Evolutionary conservation across 2,329 filamentous ascomycete genomes (phyloP).

Genomic region (Corinectria fuckeliana): DNA sequence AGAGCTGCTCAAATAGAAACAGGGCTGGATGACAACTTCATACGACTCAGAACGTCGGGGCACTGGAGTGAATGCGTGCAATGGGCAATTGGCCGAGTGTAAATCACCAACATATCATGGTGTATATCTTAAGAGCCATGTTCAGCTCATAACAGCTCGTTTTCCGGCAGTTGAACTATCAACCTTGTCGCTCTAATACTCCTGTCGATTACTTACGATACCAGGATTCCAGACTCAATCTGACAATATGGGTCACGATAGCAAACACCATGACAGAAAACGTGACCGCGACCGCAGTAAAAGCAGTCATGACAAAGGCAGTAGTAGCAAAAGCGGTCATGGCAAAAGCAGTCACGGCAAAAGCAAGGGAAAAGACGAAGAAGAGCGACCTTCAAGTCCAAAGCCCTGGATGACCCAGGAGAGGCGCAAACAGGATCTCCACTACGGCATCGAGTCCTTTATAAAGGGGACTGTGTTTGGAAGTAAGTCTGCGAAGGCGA

Average conservation of each 20-base stretch:
- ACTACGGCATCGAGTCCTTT: conserved; percentile 12
- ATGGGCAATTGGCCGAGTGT: not conserved
- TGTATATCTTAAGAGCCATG: conserved; percentile 3
- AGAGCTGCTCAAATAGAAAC: conserved; percentile 35
- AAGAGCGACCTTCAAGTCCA: not conserved
- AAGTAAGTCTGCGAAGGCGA: conserved; percentile 1
- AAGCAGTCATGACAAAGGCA: not conserved
- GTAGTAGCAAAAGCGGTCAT: not conserved
- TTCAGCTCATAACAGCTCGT: not conserved
- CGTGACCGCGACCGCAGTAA: not conserved
- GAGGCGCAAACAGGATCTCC: conserved; percentile 12
- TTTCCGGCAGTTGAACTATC: not conserved
- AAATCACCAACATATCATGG: conserved; percentile 13
- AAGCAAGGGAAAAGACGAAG: not conserved
- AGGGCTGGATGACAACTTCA: conserved; percentile 29
- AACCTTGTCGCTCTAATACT: not conserved
- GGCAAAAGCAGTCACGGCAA: not conserved
- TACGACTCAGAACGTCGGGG: conserved; percentile 19
- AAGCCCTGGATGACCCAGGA: not conserved
- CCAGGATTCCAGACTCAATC: not conserved
- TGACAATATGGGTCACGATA: not conserved
- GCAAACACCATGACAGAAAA: not conserved
- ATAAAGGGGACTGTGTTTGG: not conserved
- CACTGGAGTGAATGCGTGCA: conserved; percentile 16
- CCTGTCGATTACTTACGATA: too few species aligned